These are phyloP conservation scores for Venturia pyrina DNA, from an alignment of 2,329 filamentous ascomycete genomes.

Conservation along the genomic window DNA sequence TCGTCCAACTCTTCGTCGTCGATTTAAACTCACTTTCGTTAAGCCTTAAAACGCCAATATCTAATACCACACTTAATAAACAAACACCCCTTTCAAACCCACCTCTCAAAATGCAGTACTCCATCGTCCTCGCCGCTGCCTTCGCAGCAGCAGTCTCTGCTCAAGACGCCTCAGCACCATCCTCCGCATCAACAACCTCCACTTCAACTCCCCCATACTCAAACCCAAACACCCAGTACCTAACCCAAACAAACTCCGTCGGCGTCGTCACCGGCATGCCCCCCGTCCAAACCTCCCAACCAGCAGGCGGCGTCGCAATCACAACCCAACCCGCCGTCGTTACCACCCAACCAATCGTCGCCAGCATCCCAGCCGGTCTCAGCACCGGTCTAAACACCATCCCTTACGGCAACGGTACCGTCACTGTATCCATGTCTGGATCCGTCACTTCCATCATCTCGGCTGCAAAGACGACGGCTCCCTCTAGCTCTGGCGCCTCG, in stretches of 20 bases:
- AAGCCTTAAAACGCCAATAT: not conserved
- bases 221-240: slow-evolving; percentile 35
- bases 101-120: slow-evolving; percentile 35
- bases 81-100: not conserved
- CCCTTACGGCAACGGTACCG: slow-evolving; percentile 15
- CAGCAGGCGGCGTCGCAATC: slow-evolving; percentile 24
- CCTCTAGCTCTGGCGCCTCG: slow-evolving; percentile 14
- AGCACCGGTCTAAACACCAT: slow-evolving; percentile 23
- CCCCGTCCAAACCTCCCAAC: slow-evolving; percentile 17
- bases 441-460: slow-evolving; percentile 22
- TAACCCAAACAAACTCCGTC: slow-evolving; percentile 37
- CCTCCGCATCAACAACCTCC: slow-evolving; percentile 16
- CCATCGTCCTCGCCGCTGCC: slow-evolving; percentile 31
- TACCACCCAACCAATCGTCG: slow-evolving; percentile 28
- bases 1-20: not conserved
- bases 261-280: slow-evolving; percentile 42
- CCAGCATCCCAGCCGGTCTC: slow-evolving; percentile 34
- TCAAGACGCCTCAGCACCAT: slow-evolving; percentile 17
- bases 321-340: slow-evolving; percentile 27
- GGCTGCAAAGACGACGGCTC: slow-evolving; percentile 14
- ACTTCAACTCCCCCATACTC: slow-evolving; percentile 10
- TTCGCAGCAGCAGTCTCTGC: slow-evolving; percentile 34
- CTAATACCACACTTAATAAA: slow-evolving; percentile 1
- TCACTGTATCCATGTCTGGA: slow-evolving; percentile 22
- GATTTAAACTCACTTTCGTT: not conserved